Evolutionary conservation across 768 basidiomycete genomes (phyloP).

Genomic region (Lactarius sp.): DNA sequence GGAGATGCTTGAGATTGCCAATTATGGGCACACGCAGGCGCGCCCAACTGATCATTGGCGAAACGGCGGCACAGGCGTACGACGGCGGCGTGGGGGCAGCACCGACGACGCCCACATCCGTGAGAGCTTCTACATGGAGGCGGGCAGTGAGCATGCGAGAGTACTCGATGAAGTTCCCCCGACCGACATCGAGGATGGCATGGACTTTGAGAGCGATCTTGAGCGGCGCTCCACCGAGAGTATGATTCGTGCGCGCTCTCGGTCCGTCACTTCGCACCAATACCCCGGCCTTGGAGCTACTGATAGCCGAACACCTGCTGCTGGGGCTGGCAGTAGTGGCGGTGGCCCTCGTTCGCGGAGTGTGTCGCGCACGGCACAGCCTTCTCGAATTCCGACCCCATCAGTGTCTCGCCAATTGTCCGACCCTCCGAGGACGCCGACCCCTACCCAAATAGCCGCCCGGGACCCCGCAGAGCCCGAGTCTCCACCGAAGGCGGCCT

Average conservation of each 20-base stretch:
- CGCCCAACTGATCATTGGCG: conserved; percentile 29
- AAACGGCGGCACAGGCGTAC: conserved; percentile 14
- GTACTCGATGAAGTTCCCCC: conserved; percentile 73
- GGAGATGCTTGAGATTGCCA: conserved; percentile 87
- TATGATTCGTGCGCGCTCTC: not conserved
- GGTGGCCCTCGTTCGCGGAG: conserved; percentile 19
- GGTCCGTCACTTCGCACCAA: conserved; percentile 11
- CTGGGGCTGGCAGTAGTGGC: conserved; percentile 1
- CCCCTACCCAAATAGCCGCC: conserved; percentile 37
- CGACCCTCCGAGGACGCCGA: conserved; percentile 42
- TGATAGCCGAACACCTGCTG: conserved; percentile 12
- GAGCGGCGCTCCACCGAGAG: conserved; percentile 11
- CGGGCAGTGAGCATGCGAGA: conserved; percentile 45
- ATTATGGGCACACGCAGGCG: conserved; percentile 57
- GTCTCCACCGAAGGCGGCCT: conserved; percentile 19
- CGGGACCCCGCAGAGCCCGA: conserved; percentile 35
- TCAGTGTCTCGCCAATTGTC: conserved; percentile 38
- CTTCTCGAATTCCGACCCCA: conserved; percentile 25
- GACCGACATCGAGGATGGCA: conserved; percentile 65
- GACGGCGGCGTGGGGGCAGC: conserved; percentile 53
- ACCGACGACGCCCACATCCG: conserved; percentile 47
- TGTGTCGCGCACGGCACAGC: conserved; percentile 18
- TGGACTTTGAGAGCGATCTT: conserved; percentile 29
- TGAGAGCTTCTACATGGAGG: conserved; percentile 66
- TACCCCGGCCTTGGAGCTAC: conserved; percentile 10